phyloP scores from a whole-genome alignment of 805 yeast species.

The Saccharomycopsis schoenii region DNA sequence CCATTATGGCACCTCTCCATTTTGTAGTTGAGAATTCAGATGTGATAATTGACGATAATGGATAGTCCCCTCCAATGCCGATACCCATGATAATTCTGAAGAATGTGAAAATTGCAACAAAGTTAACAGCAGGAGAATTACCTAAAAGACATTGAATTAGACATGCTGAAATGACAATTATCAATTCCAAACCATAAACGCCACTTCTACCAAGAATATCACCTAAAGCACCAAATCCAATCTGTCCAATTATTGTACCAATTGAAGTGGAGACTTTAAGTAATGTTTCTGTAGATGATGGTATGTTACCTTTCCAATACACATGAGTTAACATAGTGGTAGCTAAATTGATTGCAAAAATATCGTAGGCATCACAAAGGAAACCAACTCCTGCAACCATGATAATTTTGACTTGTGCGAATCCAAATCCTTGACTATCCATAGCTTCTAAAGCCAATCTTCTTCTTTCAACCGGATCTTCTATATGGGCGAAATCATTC shows the following conservation, averaged over 20 bases:
- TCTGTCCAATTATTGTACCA: conserved; percentile 88
- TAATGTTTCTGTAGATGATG: conserved; percentile 64
- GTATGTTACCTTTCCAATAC: conserved; percentile 54
- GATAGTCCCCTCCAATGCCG: conserved; percentile 97
- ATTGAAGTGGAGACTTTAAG: conserved; percentile 85
- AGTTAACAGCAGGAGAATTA: conserved; percentile 56
- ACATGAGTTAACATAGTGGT: conserved; percentile 70
- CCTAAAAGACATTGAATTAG: conserved; percentile 71
- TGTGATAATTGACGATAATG: conserved; percentile 81
- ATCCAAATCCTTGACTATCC: conserved; percentile 68
- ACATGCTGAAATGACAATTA: conserved; percentile 73
- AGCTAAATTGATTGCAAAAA: conserved; percentile 81
- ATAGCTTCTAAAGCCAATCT: conserved; percentile 76
- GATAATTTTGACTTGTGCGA: conserved; percentile 77
- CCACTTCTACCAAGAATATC: conserved; percentile 80
- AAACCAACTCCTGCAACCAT: conserved; percentile 90
- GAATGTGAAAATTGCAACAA: conserved; percentile 64
- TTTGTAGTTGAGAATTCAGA: conserved; percentile 89
- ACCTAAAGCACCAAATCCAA: conserved; percentile 74
- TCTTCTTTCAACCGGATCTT: conserved; percentile 81
- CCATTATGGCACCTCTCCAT: conserved; percentile 98
- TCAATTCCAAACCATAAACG: conserved; percentile 79
- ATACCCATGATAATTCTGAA: conserved; percentile 87
- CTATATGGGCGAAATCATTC: conserved; percentile 71
- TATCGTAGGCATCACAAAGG: conserved; percentile 87